Evolutionary conservation across 2,329 filamentous ascomycete species (phyloP).

Genomic region (Stylonectria norvegica): DNA sequence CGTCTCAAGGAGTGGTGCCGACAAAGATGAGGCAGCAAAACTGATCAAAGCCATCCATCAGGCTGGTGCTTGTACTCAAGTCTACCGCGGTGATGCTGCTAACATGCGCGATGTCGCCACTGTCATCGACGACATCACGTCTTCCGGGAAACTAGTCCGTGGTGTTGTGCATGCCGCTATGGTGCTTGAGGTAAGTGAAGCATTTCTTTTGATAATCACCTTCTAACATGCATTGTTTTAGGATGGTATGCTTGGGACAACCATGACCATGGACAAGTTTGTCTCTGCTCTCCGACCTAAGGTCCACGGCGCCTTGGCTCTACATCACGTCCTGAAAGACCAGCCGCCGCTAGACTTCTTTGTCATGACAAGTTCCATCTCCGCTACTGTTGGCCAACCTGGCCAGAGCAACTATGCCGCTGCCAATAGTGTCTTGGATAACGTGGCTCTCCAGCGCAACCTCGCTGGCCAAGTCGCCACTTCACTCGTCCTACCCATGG

Average conservation of each 20-base stretch:
- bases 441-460: constrained; percentile 17
- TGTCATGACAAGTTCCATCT: constrained; percentile 32
- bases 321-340: constrained; percentile 19
- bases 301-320: constrained; percentile 26
- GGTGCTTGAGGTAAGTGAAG: constrained; percentile 12
- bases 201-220: no score
- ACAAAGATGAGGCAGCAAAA: constrained; percentile 14
- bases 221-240: no score
- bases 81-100: constrained; percentile 8
- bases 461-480: no score
- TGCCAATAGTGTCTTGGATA: constrained; percentile 29
- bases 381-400: constrained; percentile 29
- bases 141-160: constrained; percentile 14
- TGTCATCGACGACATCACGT: constrained; percentile 1
- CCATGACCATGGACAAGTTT: constrained; percentile 25
- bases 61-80: neutral
- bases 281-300: constrained; percentile 28
- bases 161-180: constrained; percentile 24
- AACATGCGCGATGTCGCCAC: neutral
- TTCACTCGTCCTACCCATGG: constrained; percentile 50
- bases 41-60: constrained; percentile 15
- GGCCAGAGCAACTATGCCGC: constrained; percentile 39
- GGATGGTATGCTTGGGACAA: constrained; percentile 50
- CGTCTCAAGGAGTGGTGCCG: constrained; percentile 22
- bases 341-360: constrained; percentile 34